Evolutionary conservation across 768 basidiomycete species (phyloP).

Genomic region (Russula sp.): DNA sequence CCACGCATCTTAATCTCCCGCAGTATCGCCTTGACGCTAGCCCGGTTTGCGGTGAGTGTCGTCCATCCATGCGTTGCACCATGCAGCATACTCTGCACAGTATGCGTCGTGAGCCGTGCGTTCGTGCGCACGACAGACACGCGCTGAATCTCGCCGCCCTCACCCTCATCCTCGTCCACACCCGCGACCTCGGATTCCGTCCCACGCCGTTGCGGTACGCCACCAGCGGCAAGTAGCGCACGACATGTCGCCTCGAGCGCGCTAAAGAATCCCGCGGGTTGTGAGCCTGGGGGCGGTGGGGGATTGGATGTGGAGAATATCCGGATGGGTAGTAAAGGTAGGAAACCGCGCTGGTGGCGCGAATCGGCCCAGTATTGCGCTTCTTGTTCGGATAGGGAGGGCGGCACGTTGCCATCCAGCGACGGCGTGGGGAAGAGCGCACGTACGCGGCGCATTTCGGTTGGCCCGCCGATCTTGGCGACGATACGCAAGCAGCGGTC

Average conservation of each 20-base stretch:
- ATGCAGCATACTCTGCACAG: conserved; percentile 66
- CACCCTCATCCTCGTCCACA: conserved; percentile 27
- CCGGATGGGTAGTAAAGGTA: conserved; percentile 58
- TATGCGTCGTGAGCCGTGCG: conserved; percentile 69
- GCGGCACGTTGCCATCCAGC: conserved; percentile 30
- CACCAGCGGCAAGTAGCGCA: conserved; percentile 44
- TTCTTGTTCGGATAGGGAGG: conserved; percentile 52
- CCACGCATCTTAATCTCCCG: conserved; percentile 54
- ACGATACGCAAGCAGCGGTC: conserved; percentile 74
- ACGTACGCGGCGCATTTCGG: conserved; percentile 60
- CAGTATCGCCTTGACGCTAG: conserved; percentile 73
- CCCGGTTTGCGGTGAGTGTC: conserved; percentile 81
- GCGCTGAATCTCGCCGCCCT: conserved; percentile 46
- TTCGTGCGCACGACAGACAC: conserved; percentile 54
- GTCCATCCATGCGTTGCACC: conserved; percentile 74
- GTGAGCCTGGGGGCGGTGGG: not conserved
- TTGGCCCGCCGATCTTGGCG: conserved; percentile 70
- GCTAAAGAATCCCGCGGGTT: conserved; percentile 7
- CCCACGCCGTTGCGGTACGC: conserved; percentile 39
- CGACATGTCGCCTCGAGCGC: conserved; percentile 43
- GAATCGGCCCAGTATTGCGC: conserved; percentile 64
- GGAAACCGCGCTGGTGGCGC: conserved; percentile 50
- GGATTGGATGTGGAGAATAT: conserved; percentile 44
- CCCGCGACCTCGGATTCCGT: conserved; percentile 11
- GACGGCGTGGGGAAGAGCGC: conserved; percentile 50